phyloP scores from a whole-genome alignment of 306 rosid genomes.

The Morella rubra region DNA sequence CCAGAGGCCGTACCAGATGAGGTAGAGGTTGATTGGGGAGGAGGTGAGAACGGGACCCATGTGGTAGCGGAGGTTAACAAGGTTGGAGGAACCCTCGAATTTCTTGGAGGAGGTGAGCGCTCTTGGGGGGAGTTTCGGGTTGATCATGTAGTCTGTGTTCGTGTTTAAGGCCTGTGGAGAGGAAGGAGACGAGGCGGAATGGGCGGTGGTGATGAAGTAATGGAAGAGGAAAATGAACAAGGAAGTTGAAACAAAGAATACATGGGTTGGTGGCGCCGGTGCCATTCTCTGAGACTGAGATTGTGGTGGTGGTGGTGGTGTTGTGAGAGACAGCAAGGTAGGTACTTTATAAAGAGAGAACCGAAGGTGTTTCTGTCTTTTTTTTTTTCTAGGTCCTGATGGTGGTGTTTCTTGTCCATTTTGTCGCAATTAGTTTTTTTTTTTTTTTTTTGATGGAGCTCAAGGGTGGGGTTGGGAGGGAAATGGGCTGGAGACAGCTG shows the following conservation, averaged over 20 bases:
- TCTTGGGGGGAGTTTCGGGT: conserved; percentile 65
- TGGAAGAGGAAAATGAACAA: not conserved
- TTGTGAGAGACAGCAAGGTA: not conserved
- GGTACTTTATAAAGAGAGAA: not conserved
- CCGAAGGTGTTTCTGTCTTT: not conserved
- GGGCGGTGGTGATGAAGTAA: not conserved
- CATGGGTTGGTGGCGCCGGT: not conserved
- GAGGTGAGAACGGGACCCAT: conserved; percentile 92
- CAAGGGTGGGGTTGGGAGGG: conserved; percentile 36
- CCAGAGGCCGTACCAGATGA: conserved; percentile 94
- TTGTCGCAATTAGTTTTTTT: too few species aligned
- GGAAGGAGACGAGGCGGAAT: not conserved
- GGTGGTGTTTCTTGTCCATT: too few species aligned
- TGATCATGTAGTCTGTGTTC: conserved; percentile 28
- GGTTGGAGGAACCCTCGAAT: conserved; percentile 78
- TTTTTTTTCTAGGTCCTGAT: too few species aligned
- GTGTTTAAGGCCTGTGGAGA: conserved; percentile 41
- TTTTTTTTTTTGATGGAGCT: not conserved
- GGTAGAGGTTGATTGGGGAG: conserved; percentile 73
- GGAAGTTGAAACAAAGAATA: not conserved
- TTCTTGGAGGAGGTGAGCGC: conserved; percentile 62
- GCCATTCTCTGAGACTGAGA: conserved; percentile 4
- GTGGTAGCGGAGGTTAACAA: conserved; percentile 77
- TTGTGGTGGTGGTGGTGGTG: not conserved
- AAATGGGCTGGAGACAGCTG: conserved; percentile 83